Evolutionary conservation across 164 flowering plant genomes (phyloP), one percentile per base, ranked within the genome.

Genomic region (Aristolochia fimbriata): DNA sequence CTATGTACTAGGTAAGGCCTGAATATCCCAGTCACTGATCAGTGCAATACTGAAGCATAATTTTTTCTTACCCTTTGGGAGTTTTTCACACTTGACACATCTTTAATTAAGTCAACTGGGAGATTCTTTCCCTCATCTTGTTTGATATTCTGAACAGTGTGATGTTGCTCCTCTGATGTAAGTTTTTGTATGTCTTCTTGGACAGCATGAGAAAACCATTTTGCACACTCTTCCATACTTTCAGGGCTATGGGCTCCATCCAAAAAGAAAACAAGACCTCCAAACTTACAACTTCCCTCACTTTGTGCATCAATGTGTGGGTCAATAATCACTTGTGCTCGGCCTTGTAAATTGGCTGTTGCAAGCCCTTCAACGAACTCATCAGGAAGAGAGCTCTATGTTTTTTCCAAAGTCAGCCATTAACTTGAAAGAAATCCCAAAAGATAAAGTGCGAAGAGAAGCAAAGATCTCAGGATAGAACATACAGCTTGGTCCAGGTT

Each of bases 211-310:
- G 78, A 85, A 74, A 91, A 94, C 96, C 99, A 94, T 65, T 63
- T 82, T 54, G 79, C 99, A 69, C 97, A 94, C 47, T 78, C 74
- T 51, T 86, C 97, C 96, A 94, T 86, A 77, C 99, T 94, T 79
- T 94, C 97, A 63, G 95, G 97, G 65, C 93, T 94, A 68, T 94
- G 97, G 49, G 99, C 99, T 47, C 99, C 99, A 79, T 94, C 99
- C 73, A 94, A 67, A 73, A 78, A 91, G 70, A 86, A 94, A 25
- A 87, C 83, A 31, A 91, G 76, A 65, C 84, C 79, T 62, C 77
- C 87, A 43, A 75, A 9, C 15, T 21, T 47, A 47, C 54, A 13
- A 33, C 43, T 58, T 10, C n/a, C 15, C 22, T 58, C 25, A 9
- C 60, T 66, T 64, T 82, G 84, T 68, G 23, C 59, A 65, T 72